Conservation (phyloP, 1,284 basidiomycete species). For the Ceratobasidium sp. region DNA sequence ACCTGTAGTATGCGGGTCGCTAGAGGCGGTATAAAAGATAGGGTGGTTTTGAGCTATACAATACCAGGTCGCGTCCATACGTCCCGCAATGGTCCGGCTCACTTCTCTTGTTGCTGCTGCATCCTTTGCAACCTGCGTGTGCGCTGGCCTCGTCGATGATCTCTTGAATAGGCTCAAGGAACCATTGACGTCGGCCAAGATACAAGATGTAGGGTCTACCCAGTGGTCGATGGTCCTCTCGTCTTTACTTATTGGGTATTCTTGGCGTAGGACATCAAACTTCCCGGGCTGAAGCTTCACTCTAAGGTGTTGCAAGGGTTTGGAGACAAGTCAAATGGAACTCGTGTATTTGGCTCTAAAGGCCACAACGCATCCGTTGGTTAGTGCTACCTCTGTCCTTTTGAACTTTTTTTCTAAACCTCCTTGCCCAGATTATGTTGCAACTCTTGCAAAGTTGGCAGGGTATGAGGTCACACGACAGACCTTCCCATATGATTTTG, state of each 20-base stretch:
- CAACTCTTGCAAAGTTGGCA: slow-evolving; percentile 33
- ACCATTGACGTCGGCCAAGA: slow-evolving; percentile 27
- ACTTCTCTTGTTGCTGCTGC: slow-evolving; percentile 15
- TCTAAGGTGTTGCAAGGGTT: slow-evolving; percentile 35
- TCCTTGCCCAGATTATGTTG: slow-evolving; percentile 28
- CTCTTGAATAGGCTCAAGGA: slow-evolving; percentile 3
- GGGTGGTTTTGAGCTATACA: background rate
- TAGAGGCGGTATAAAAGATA: slow-evolving; percentile 24
- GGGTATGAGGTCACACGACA: slow-evolving; percentile 38
- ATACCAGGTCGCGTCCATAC: background rate
- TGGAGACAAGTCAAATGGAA: slow-evolving; percentile 39
- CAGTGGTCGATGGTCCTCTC: background rate
- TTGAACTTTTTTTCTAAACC: background rate
- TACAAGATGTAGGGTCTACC: slow-evolving; percentile 17
- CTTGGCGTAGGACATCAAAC: slow-evolving; percentile 30
- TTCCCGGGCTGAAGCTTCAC: slow-evolving; percentile 30
- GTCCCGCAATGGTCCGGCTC: slow-evolving; percentile 26
- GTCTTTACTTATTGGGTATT: background rate
- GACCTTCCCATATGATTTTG: slow-evolving; percentile 27
- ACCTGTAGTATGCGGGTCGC: background rate
- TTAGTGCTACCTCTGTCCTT: background rate
- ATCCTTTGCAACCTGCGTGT: slow-evolving; percentile 17
- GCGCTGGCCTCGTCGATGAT: slow-evolving; percentile 7
- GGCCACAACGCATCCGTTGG: slow-evolving; percentile 41
- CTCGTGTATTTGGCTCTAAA: slow-evolving; percentile 37